phyloP scores from a whole-genome alignment of 352 stramenopile species.

The Globisporangium uncinulatum region DNA sequence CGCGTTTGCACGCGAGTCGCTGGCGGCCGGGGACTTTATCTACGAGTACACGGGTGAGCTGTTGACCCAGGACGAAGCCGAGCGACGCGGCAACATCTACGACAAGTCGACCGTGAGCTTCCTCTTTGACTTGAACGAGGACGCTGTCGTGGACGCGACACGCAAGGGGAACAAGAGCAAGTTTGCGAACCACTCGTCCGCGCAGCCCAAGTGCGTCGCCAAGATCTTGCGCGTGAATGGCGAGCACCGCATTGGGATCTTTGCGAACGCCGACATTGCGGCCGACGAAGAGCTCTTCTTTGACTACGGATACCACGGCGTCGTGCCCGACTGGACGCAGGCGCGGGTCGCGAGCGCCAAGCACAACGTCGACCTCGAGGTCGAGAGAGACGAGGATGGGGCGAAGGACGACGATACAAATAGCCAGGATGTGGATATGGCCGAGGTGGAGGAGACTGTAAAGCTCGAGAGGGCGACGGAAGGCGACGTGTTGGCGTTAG shows the following conservation, averaged over 20 bases:
- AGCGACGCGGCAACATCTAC: conserved; percentile 86
- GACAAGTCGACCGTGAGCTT: conserved; percentile 89
- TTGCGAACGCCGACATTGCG: conserved; percentile 85
- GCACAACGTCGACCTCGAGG: not conserved
- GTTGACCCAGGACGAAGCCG: conserved; percentile 85
- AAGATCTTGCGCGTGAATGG: conserved; percentile 90
- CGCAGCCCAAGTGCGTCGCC: conserved; percentile 76
- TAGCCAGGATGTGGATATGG: not conserved
- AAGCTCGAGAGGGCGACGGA: not conserved
- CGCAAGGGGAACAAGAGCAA: conserved; percentile 95
- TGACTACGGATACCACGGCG: conserved; percentile 76
- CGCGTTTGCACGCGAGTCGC: conserved; percentile 49
- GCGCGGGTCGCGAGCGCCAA: conserved; percentile 34
- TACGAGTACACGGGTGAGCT: conserved; percentile 90
- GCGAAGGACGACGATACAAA: not conserved
- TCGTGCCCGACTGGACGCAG: conserved; percentile 79
- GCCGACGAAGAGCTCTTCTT: conserved; percentile 85
- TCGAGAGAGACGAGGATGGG: not conserved
- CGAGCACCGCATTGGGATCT: conserved; percentile 92
- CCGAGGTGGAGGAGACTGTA: not conserved
- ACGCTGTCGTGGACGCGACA: conserved; percentile 91
- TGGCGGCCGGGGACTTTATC: conserved; percentile 63
- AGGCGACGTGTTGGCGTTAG: not conserved
- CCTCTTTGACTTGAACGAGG: conserved; percentile 93
- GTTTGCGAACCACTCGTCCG: conserved; percentile 88